A percentile compares a stretch with the other conserved stretches of the same genome.
phyloP scores from a whole-genome alignment of 441 rosid genomes.

The Eruca vesicaria region DNA sequence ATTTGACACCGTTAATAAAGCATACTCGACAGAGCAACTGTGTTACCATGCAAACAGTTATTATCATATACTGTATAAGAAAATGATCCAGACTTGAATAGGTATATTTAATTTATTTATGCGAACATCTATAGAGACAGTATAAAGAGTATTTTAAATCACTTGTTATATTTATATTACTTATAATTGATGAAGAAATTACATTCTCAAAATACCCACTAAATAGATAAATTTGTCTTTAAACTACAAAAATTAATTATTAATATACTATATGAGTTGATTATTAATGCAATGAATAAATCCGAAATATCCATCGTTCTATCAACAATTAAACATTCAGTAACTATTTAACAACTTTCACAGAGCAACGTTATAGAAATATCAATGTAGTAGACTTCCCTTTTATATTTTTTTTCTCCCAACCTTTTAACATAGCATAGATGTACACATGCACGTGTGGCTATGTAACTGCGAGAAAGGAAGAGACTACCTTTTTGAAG shows the following conservation, averaged over 20 bases:
- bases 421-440: slow-evolving; percentile 15
- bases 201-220: neutral
- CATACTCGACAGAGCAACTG: neutral
- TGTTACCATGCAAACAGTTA: neutral
- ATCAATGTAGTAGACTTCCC: neutral
- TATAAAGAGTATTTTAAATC: neutral
- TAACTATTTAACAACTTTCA: neutral
- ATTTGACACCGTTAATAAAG: neutral
- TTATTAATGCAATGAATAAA: neutral
- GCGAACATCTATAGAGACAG: neutral
- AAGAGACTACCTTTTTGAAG: slow-evolving; percentile 29
- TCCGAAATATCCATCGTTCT: neutral
- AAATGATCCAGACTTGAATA: neutral
- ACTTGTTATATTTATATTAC: neutral
- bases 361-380: neutral
- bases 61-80: neutral
- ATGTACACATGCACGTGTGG: slow-evolving; percentile 37
- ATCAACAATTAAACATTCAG: neutral
- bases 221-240: neutral
- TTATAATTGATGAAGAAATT: neutral
- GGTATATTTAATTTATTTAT: neutral
- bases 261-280: neutral
- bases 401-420: neutral
- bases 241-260: neutral
- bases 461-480: slow-evolving; percentile 31